Base-by-base conservation (phyloP, 768 basidiomycete genomes). In the Goffeauzyma gilvescens region DNA sequence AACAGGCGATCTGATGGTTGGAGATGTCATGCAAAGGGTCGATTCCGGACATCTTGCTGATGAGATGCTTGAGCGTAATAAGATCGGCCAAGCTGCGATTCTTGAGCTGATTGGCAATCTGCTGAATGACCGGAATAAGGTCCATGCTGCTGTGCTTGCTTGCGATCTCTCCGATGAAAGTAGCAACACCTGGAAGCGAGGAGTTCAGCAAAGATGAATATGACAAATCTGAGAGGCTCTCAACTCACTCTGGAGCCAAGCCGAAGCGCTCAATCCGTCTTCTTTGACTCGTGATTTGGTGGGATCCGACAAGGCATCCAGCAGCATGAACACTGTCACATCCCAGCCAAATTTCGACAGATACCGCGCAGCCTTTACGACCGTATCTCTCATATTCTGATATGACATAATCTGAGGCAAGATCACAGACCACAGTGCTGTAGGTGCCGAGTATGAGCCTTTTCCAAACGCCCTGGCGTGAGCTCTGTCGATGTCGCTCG, bases 371-470 rank as follows among this genome's bases (percentile, higher is more conserved):
- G 81, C 81, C 52, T 86, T 85, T 20, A 96, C 80, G 32, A 95
- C 80, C 17, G 87, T 83, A 31, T 72, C 72, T 8, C 83, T 84
- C 37, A 60, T 60, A 63, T 96, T 98, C 58, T 90, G 83, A 56
- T 98, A 98, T 12, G 83, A 78, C 79, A 86, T 85, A 45, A 95
- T 81, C 63, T 96, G 93, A 51, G 79, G 78, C 35, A 98, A 77
- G 0, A 81, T 84, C 48, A 82, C 81, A 18, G 73, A 59, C 68
- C 95, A 96, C 53, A 96, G 75, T 38, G 89, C 78, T 52, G 77
- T 79, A 4, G 93, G 93, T 57, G 96, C 93, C 14, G 82, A 80
- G 61, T 96, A 87, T 12, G 84, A 84, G 41, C 90, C 66, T 64
- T 96, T 95, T 10, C 84, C 89, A 20, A 96, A 76, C 3, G 79